Conservation (phyloP, 2,329 filamentous ascomycete species). For the Amauroascus verrucosus region DNA sequence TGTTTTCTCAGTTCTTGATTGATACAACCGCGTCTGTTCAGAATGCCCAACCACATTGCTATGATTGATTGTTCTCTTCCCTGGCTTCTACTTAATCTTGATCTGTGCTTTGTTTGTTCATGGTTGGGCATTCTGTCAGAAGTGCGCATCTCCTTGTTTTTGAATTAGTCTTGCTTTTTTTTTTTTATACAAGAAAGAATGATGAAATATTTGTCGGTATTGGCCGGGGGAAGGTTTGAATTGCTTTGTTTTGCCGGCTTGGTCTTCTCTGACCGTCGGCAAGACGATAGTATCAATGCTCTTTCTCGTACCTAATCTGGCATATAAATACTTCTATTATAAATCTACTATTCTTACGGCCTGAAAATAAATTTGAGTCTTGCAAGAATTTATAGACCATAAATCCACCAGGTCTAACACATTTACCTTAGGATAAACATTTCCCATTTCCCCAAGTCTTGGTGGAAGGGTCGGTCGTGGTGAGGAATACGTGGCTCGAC, state of each 20-base stretch:
- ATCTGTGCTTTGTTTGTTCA: slow-evolving; percentile 14
- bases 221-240: too few relatives aligned
- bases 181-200: neutral
- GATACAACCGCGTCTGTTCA: slow-evolving; percentile 41
- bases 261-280: too few relatives aligned
- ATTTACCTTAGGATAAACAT: too few relatives aligned
- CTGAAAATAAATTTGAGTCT: too few relatives aligned
- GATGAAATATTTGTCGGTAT: too few relatives aligned
- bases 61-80: slow-evolving; percentile 12
- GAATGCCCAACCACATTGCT: slow-evolving; percentile 24
- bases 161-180: slow-evolving; percentile 7
- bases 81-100: slow-evolving; percentile 15
- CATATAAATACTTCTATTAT: neutral
- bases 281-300: neutral
- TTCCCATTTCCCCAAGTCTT: too few relatives aligned
- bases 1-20: slow-evolving; percentile 22
- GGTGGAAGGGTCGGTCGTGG: too few relatives aligned
- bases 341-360: neutral
- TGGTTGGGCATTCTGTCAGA: slow-evolving; percentile 33
- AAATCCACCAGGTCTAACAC: too few relatives aligned
- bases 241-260: neutral
- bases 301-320: neutral
- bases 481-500: too few relatives aligned
- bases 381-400: too few relatives aligned
- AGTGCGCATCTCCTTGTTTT: slow-evolving; percentile 34